phyloP scores from a whole-genome alignment of 2,329 filamentous ascomycete species.

The Chaetomium strumarium region DNA sequence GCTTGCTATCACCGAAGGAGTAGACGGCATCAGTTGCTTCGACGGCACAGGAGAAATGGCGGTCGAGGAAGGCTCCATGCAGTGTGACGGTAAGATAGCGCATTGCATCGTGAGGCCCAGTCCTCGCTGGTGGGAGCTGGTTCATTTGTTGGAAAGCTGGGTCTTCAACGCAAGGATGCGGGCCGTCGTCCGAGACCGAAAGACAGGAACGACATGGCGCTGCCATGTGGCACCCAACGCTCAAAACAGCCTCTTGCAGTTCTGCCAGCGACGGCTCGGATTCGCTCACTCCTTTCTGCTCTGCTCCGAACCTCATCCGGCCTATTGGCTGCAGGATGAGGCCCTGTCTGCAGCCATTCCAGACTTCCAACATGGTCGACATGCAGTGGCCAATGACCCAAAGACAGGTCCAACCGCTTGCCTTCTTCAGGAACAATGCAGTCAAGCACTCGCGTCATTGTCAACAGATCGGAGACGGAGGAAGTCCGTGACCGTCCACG shows the following conservation, averaged over 20 bases:
- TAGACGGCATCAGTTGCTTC: constrained; percentile 2
- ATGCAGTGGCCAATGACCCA: not conserved
- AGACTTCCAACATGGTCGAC: not conserved
- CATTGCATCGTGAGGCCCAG: not conserved
- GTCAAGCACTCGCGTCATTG: not conserved
- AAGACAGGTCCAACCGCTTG: not conserved
- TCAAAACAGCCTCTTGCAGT: not conserved
- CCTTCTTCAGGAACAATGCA: not conserved
- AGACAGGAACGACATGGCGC: constrained; percentile 2
- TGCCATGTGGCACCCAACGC: constrained; percentile 15
- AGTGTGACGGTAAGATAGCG: constrained; percentile 1
- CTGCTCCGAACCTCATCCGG: constrained; percentile 3
- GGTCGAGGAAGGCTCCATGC: constrained; percentile 3
- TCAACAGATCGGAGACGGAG: not conserved
- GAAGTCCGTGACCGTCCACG: not conserved
- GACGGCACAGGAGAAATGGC: not conserved
- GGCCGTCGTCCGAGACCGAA: not conserved
- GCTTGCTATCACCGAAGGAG: not conserved
- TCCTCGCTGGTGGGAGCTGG: no score
- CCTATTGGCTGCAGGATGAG: constrained; percentile 10
- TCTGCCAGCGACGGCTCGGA: constrained; percentile 5
- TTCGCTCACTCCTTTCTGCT: constrained; percentile 5
- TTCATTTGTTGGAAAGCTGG: no score
- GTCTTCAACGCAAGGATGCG: not conserved
- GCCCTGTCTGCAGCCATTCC: not conserved